A percentile compares a stretch with the other conserved stretches of the same genome.
Evolutionary conservation across 2,329 filamentous ascomycete species (phyloP).

Genomic region (Fusarium sterilihyphosum): DNA sequence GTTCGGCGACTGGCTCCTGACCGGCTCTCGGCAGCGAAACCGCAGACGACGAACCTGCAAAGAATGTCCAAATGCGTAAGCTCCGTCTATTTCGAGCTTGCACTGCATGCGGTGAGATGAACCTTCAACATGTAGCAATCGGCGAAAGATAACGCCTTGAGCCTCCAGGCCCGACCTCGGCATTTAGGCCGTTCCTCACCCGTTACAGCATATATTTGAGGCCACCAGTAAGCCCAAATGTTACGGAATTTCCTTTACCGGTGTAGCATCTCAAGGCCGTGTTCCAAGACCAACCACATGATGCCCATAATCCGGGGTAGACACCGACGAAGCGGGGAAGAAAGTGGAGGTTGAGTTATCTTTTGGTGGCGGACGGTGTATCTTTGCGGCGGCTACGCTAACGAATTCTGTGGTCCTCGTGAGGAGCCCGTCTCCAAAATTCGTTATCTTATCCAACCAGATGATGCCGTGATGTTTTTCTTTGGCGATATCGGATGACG

Average conservation of each 20-base stretch:
- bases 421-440: neutral
- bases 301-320: constrained; percentile 10
- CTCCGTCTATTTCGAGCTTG: fast-evolving
- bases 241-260: fast-evolving
- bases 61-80: neutral
- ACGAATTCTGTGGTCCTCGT: constrained; percentile 3
- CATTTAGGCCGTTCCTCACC: fast-evolving
- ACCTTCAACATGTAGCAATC: neutral
- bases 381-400: constrained; percentile 25
- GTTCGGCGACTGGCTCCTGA: fast-evolving
- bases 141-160: neutral
- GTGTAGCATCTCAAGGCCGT: neutral
- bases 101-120: neutral
- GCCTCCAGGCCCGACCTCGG: neutral
- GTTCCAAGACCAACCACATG: neutral
- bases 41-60: fast-evolving
- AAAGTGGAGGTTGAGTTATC: neutral
- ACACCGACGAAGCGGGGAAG: constrained; percentile 13
- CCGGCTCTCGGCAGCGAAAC: neutral
- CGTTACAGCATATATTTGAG: neutral
- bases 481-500: constrained; percentile 9
- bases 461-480: neutral
- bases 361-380: neutral
- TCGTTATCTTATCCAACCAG: constrained; percentile 5
- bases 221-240: neutral